Conservation (phyloP, 2,329 filamentous ascomycete species). For the Alternaria ventricosa region DNA sequence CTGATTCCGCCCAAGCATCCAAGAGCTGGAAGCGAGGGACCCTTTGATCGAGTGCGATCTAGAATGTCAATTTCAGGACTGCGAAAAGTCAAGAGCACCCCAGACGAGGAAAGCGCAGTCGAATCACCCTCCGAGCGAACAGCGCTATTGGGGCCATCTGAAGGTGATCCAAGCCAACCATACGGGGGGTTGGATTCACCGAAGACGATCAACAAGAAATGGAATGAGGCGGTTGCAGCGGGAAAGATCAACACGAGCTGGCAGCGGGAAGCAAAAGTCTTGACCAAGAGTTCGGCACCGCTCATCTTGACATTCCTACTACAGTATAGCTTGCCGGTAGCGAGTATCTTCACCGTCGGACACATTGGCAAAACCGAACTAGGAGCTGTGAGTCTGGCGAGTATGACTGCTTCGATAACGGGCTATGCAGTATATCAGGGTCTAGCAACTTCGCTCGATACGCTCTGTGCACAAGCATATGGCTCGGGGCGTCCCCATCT, state of each 20-base stretch:
- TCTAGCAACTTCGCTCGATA: slow-evolving; percentile 89
- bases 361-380: slow-evolving; percentile 58
- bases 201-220: slow-evolving; percentile 51
- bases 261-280: slow-evolving; percentile 85
- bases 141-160: slow-evolving; percentile 52
- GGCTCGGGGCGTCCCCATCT: slow-evolving; percentile 89
- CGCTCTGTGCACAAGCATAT: slow-evolving; percentile 91
- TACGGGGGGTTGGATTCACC: slow-evolving; percentile 58
- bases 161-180: slow-evolving; percentile 45
- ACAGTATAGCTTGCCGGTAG: slow-evolving; percentile 57
- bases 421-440: slow-evolving; percentile 61
- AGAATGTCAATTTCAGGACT: slow-evolving; percentile 40
- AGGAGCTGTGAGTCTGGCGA: slow-evolving; percentile 56
- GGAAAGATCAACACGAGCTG: slow-evolving; percentile 88
- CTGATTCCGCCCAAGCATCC: slow-evolving; percentile 62
- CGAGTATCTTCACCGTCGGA: slow-evolving; percentile 57
- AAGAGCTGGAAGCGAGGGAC: slow-evolving; percentile 42
- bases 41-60: slow-evolving; percentile 31
- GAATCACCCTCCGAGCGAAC: slow-evolving; percentile 53
- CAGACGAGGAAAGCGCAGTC: slow-evolving; percentile 41
- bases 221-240: slow-evolving; percentile 76
- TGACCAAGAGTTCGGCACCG: slow-evolving; percentile 60
- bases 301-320: slow-evolving; percentile 57
- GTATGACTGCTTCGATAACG: slow-evolving; percentile 58
- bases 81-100: slow-evolving; percentile 35